Evolutionary conservation across 345 rosid species (phyloP).

Genomic region (Hibiscus syriacus): DNA sequence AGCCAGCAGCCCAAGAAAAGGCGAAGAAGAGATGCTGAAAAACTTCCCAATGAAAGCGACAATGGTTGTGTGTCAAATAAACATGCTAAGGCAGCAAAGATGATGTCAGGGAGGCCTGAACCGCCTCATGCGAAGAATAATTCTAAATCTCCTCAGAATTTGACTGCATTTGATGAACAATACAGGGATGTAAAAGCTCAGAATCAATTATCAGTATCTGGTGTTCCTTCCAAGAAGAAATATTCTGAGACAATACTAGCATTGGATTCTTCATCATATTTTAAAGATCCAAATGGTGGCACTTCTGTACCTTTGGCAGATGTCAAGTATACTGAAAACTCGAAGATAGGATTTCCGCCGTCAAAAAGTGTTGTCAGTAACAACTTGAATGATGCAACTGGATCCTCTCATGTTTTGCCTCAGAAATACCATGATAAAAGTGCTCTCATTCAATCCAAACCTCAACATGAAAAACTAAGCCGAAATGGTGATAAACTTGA

Average conservation of each 20-base stretch:
- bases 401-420: conserved; percentile 34
- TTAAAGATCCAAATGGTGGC: conserved; percentile 39
- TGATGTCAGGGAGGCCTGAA: conserved; percentile 31
- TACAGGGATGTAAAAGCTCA: conserved; percentile 30
- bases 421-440: conserved; percentile 46
- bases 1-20: conserved; percentile 73
- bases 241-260: conserved; percentile 37
- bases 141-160: conserved; percentile 27
- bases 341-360: conserved; percentile 32
- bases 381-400: conserved; percentile 47
- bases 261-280: conserved; percentile 32
- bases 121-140: conserved; percentile 23
- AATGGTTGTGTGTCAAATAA: conserved; percentile 40
- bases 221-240: conserved; percentile 47
- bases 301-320: conserved; percentile 29
- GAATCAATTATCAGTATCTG: conserved; percentile 37
- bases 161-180: conserved; percentile 25
- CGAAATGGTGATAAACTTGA: conserved; percentile 30
- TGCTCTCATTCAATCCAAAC: conserved; percentile 33
- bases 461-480: conserved; percentile 36
- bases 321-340: conserved; percentile 45
- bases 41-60: conserved; percentile 42
- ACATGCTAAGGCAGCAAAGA: conserved; percentile 48
- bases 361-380: conserved; percentile 31
- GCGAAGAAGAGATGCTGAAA: conserved; percentile 59